Evolutionary conservation across 192 early-diverging fungal genomes (phyloP).

Genomic region (Diversispora eburnea): DNA sequence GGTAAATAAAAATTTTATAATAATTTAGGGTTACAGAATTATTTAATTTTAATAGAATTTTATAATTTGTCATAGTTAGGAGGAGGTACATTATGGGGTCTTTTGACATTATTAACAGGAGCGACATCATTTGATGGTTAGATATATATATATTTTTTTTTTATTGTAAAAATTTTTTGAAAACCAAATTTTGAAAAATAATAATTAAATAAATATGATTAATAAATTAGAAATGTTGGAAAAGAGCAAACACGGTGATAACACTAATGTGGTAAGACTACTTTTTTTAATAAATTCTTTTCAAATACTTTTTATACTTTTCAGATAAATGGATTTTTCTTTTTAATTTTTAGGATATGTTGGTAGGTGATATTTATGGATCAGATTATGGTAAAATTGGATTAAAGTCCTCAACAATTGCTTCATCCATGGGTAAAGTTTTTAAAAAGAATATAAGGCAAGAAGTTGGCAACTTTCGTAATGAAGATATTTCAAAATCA

Average conservation of each 20-base stretch:
- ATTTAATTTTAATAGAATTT: not conserved
- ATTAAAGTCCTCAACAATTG: slow-evolving; percentile 89
- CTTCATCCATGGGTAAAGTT: slow-evolving; percentile 94
- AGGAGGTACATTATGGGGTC: slow-evolving; percentile 95
- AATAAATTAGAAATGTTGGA: slow-evolving; percentile 66
- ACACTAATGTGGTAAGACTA: slow-evolving; percentile 63
- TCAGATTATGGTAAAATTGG: slow-evolving; percentile 89
- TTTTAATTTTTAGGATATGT: slow-evolving; percentile 47
- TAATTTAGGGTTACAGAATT: not conserved
- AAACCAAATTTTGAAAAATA: too few species aligned
- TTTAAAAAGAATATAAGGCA: slow-evolving; percentile 78
- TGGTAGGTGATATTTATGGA: slow-evolving; percentile 95
- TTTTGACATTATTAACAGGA: slow-evolving; percentile 82
- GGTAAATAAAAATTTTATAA: slow-evolving; percentile 31
- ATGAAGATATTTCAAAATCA: slow-evolving; percentile 83
- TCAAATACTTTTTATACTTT: not conserved
- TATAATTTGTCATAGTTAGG: slow-evolving; percentile 57
- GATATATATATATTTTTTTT: not conserved
- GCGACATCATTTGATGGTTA: slow-evolving; percentile 84
- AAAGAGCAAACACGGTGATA: slow-evolving; percentile 85
- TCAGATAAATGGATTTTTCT: not conserved
- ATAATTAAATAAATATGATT: not conserved
- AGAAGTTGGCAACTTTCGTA: slow-evolving; percentile 57
- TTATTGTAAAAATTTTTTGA: not conserved
- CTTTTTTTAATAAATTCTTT: slow-evolving; percentile 51